These are phyloP conservation scores for Solanum chacoense DNA, from an alignment of 305 asterid genomes.

Conservation along the genomic window DNA sequence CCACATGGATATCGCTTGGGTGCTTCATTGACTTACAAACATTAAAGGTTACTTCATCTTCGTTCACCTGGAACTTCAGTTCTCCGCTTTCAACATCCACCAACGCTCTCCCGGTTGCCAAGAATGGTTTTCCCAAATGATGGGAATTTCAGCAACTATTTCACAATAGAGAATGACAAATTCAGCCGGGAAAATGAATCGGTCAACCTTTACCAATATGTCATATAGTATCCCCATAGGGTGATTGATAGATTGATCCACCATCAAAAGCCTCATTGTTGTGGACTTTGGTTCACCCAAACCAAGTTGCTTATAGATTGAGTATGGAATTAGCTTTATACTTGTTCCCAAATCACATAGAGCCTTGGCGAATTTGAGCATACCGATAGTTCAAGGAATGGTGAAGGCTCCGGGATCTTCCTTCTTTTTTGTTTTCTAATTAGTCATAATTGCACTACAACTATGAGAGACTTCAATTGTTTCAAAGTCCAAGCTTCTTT, in stretches of 20 bases:
- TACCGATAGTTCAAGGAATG: background rate
- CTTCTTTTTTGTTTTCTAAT: background rate
- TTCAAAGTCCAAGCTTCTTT: background rate
- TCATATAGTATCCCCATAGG: background rate
- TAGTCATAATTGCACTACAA: background rate
- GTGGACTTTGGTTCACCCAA: background rate
- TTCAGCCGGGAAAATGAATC: background rate
- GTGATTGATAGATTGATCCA: background rate
- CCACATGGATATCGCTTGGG: no score
- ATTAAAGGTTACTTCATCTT: no score
- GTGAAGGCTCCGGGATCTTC: background rate
- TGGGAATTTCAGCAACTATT: background rate
- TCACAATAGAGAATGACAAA: background rate
- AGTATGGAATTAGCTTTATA: no score
- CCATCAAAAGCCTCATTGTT: background rate
- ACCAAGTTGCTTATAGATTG: background rate
- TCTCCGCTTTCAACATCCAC: no score
- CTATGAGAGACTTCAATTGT: background rate
- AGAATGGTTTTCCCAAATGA: no score
- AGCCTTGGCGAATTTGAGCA: background rate
- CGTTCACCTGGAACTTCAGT: no score
- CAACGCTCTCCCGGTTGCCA: no score
- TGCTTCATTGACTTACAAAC: no score
- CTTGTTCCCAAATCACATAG: background rate
- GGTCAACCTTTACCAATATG: background rate